Percentiles rank a stretch among this genome's conserved stretches.
Conservation (phyloP, 2,329 filamentous ascomycete genomes). For the Chrysoporthe austroafricana region DNA sequence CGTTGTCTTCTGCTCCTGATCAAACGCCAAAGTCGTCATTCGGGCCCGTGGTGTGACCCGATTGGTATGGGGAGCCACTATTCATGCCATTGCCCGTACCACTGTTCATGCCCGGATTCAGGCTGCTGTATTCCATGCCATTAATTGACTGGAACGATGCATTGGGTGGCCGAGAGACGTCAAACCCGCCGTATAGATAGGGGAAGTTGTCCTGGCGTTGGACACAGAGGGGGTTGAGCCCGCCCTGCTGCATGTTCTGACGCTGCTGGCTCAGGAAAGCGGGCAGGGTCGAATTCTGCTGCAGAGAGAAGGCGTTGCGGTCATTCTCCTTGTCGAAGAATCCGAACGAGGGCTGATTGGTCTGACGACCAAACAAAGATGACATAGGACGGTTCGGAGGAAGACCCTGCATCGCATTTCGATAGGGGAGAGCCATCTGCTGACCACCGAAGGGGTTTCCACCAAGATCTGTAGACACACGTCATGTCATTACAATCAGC, state of each 20-base stretch:
- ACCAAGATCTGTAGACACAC: neutral
- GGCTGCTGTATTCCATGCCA: constrained; percentile 6
- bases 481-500: neutral
- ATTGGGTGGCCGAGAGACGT: constrained; percentile 14
- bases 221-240: constrained; percentile 41
- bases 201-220: constrained; percentile 37
- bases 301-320: constrained; percentile 29
- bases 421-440: constrained; percentile 4
- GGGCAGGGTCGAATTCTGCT: constrained; percentile 9
- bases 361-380: constrained; percentile 18
- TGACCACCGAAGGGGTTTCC: neutral
- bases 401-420: constrained; percentile 24
- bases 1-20: neutral
- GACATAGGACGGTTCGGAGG: constrained; percentile 28
- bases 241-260: constrained; percentile 30
- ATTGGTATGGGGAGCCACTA: constrained; percentile 18
- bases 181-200: constrained; percentile 19
- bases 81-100: constrained; percentile 6
- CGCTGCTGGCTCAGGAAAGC: constrained; percentile 19
- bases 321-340: constrained; percentile 33
- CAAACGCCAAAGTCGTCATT: constrained; percentile 19
- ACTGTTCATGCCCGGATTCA: neutral
- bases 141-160: constrained; percentile 16
- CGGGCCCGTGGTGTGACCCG: constrained; percentile 18
- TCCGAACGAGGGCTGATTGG: neutral